Conservation (phyloP, 176 grass and related monocot genomes). For the Olyra latifolia region DNA sequence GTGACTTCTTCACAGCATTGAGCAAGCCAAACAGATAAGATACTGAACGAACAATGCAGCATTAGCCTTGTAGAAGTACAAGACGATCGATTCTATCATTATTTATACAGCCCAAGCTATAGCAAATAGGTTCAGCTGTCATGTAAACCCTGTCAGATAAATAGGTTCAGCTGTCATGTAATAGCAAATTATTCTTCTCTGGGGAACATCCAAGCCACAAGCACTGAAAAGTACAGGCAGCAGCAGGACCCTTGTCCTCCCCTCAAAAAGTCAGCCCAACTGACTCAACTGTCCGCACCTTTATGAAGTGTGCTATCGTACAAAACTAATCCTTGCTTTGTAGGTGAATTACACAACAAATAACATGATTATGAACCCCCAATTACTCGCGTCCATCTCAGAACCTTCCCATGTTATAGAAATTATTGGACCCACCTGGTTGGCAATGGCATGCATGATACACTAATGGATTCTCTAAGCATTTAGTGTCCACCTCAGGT, state of each 20-base stretch:
- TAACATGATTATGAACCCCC: constrained; percentile 43
- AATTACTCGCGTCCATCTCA: constrained; percentile 37
- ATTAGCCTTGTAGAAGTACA: neutral
- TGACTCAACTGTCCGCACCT: constrained; percentile 47
- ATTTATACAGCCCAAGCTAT: no score
- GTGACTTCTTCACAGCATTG: neutral
- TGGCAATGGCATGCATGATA: constrained; percentile 37
- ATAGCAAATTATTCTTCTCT: neutral
- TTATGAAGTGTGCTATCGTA: constrained; percentile 40
- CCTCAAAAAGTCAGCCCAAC: constrained; percentile 72
- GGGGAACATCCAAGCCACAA: constrained; percentile 35
- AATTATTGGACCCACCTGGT: constrained; percentile 42
- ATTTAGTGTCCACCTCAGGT: neutral
- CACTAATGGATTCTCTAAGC: constrained; percentile 5
- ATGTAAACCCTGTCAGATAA: constrained; percentile 9
- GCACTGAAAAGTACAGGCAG: constrained; percentile 43
- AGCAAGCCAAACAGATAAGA: neutral
- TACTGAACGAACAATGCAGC: neutral
- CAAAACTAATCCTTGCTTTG: constrained; percentile 30
- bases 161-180: neutral
- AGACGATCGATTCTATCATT: neutral
- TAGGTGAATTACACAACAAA: constrained; percentile 46
- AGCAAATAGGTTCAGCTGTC: no score
- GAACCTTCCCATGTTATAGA: constrained; percentile 72
- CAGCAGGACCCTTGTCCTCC: constrained; percentile 55